phyloP scores from a whole-genome alignment of 164 flowering plant species.

The Santalum album region DNA sequence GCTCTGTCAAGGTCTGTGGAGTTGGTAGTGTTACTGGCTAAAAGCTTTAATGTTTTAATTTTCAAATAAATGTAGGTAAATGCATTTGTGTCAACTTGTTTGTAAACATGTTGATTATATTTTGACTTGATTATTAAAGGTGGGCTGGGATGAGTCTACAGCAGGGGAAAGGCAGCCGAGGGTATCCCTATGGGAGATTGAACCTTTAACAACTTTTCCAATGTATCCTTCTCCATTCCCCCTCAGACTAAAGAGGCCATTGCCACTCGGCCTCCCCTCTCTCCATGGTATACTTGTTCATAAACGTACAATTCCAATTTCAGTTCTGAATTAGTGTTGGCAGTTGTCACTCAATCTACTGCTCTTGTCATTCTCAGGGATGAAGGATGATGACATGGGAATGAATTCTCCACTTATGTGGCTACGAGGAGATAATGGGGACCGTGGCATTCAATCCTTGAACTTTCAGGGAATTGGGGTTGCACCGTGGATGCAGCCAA shows the following conservation, averaged over 20 bases:
- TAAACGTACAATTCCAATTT: too few species aligned
- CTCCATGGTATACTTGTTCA: constrained; percentile 42
- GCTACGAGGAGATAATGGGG: constrained; percentile 63
- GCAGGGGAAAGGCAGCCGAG: constrained; percentile 98
- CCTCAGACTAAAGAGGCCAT: constrained; percentile 86
- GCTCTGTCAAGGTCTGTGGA: constrained; percentile 74
- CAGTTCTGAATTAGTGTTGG: too few species aligned
- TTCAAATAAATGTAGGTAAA: not conserved
- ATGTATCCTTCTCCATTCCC: constrained; percentile 95
- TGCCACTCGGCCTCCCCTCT: constrained; percentile 80
- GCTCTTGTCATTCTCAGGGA: constrained; percentile 26
- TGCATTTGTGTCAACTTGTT: not conserved
- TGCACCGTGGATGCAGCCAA: constrained; percentile 81
- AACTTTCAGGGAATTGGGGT: constrained; percentile 81
- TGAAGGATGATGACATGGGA: constrained; percentile 70
- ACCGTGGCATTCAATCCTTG: constrained; percentile 56
- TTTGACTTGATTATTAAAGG: constrained; percentile 33
- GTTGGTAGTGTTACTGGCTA: not conserved
- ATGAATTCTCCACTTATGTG: constrained; percentile 74
- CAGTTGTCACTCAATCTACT: too few species aligned
- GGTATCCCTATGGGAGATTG: constrained; percentile 97
- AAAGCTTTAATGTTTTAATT: too few species aligned
- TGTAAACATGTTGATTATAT: not conserved
- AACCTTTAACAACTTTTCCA: constrained; percentile 92
- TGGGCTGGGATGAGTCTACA: constrained; percentile 99